A percentile compares a stretch with the other conserved stretches of the same genome.
These are phyloP conservation scores for Bryopsis sp. DNA, from an alignment of 139 green algal species.

Conservation along the genomic window DNA sequence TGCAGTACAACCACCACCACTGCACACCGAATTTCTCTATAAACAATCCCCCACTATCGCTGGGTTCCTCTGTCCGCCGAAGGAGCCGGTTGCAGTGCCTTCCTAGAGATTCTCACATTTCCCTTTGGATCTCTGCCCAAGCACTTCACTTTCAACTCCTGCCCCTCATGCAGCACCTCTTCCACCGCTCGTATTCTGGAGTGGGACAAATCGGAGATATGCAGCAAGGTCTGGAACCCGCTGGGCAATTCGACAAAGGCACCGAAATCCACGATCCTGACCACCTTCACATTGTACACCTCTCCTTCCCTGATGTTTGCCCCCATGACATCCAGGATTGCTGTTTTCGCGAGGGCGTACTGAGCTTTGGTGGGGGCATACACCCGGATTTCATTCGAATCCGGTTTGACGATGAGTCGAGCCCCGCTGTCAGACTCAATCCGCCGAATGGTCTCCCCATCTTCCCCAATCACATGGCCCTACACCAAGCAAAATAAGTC, in stretches of 20 bases:
- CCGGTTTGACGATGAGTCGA: not conserved
- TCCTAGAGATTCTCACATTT: conserved; percentile 1
- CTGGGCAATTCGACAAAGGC: conserved; percentile 8
- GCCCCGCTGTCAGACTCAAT: not conserved
- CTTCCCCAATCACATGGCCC: not conserved
- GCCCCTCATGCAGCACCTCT: conserved; percentile 11
- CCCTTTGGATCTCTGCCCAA: conserved; percentile 7
- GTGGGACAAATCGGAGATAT: conserved; percentile 14
- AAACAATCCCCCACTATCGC: too few relatives aligned
- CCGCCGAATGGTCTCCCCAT: not conserved
- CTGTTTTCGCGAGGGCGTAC: not conserved
- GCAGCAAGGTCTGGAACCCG: conserved; percentile 11
- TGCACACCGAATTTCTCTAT: too few relatives aligned
- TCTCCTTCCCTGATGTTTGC: conserved; percentile 8
- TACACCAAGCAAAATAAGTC: not conserved
- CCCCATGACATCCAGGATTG: not conserved
- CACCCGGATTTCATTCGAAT: not conserved
- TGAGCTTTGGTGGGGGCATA: not conserved
- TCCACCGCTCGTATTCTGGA: not conserved
- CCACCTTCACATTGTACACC: conserved; percentile 10
- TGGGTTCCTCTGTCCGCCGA: too few relatives aligned
- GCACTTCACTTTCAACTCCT: conserved; percentile 11
- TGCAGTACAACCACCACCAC: too few relatives aligned
- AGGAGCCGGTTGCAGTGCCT: conserved; percentile 8
- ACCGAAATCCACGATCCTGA: conserved; percentile 10